A percentile compares a stretch with the other conserved stretches of the same genome.
These are phyloP conservation scores for Fonsecaea erecta DNA, from an alignment of 2,329 filamentous ascomycete genomes.

Conservation along the genomic window DNA sequence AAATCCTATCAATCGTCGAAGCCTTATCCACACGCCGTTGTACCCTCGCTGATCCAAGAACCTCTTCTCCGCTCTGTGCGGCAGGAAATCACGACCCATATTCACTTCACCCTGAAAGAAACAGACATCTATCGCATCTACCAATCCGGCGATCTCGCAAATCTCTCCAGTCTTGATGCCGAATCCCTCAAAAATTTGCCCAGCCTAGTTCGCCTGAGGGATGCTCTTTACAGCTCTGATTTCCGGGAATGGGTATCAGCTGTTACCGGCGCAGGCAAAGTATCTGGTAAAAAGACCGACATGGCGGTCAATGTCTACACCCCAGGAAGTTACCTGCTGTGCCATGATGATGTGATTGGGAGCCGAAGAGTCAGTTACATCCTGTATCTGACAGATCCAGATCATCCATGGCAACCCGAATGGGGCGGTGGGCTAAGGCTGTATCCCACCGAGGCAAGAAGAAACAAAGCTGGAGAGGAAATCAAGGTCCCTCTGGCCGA, in stretches of 20 bases:
- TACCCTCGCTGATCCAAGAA: slow-evolving; percentile 78
- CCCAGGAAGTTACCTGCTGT: slow-evolving; percentile 90
- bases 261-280: slow-evolving; percentile 81
- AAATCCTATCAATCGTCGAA: slow-evolving; percentile 48
- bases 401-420: slow-evolving; percentile 83
- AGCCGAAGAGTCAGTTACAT: slow-evolving; percentile 96
- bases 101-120: slow-evolving; percentile 96
- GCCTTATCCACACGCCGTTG: slow-evolving; percentile 89
- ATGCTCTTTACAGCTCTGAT: slow-evolving; percentile 86
- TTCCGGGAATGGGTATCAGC: slow-evolving; percentile 88
- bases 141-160: slow-evolving; percentile 95
- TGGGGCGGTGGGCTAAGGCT: slow-evolving; percentile 93
- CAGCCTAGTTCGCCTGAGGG: slow-evolving; percentile 86
- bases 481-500: slow-evolving; percentile 82
- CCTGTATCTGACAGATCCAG: slow-evolving; percentile 90
- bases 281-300: slow-evolving; percentile 94
- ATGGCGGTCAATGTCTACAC: slow-evolving; percentile 99
- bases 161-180: slow-evolving; percentile 90
- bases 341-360: slow-evolving; percentile 99
- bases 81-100: slow-evolving; percentile 83
- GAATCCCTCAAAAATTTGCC: slow-evolving; percentile 83
- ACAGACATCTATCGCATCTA: slow-evolving; percentile 99
- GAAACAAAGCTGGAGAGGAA: slow-evolving; percentile 71
- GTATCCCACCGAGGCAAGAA: slow-evolving; percentile 72
- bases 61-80: slow-evolving; percentile 83